phyloP scores from a whole-genome alignment of 768 basidiomycete species.

The Agaricus sinodeliciosus region DNA sequence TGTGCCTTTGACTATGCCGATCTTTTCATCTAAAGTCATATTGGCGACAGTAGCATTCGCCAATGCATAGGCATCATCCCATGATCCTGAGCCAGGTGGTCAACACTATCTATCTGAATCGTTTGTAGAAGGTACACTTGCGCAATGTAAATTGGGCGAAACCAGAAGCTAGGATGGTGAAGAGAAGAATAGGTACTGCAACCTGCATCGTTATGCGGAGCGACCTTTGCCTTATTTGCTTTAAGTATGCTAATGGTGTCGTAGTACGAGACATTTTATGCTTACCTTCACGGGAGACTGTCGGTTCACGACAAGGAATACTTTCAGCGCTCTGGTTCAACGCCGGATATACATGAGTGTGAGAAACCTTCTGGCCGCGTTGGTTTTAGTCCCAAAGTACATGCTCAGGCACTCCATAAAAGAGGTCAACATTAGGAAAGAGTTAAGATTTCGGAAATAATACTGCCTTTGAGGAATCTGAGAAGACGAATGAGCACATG shows the following conservation, averaged over 20 bases:
- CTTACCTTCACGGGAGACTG: no score
- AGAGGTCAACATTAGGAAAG: no score
- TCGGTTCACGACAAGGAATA: no score
- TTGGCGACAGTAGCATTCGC: conserved; percentile 28
- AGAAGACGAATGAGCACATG: no score
- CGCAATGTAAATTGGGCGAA: conserved; percentile 5
- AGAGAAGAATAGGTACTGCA: background rate
- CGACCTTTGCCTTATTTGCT: background rate
- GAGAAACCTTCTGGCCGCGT: no score
- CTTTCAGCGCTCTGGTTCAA: no score
- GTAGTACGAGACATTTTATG: no score
- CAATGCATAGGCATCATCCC: conserved; percentile 36
- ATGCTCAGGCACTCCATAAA: no score
- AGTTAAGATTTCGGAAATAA: no score
- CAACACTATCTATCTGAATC: background rate
- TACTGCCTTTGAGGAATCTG: no score
- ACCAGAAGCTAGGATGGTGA: background rate
- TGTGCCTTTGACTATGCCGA: conserved; percentile 38
- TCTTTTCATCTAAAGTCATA: conserved; percentile 40
- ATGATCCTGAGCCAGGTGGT: conserved; percentile 28
- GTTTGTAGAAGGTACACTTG: background rate
- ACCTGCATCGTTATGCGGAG: background rate
- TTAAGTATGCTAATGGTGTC: background rate
- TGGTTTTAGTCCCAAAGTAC: no score
- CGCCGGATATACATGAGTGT: no score